Base-by-base conservation (phyloP, 1,139 yeast genomes). In the Blastobotrys malaysiensis region DNA sequence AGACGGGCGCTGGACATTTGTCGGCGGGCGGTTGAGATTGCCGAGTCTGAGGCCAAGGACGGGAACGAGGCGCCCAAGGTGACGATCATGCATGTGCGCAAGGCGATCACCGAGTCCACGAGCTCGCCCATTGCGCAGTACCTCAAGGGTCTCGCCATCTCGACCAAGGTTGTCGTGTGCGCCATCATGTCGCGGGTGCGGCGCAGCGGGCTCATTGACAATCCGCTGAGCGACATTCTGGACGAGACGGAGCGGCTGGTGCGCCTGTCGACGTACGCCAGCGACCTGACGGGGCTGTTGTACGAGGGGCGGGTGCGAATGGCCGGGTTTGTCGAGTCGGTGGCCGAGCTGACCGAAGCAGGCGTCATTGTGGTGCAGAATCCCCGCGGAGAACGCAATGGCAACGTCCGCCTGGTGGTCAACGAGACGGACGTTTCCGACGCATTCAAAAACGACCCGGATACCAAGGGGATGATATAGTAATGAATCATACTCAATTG, bases 1-100 rank as follows among this genome's bases (percentile, higher is more conserved):
- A 77, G 99, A 63, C 77, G 98, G 60, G 98, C 97, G 0, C 74
- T 95, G 54, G 88, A 88, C 56, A 88, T 93, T 14, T 88, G 97
- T 66, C 79, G 95, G 47, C 75, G 98, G 57, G 97, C 98, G 0
- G 88, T 91, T 6, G 97, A 90, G 66, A 76, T 91, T 44, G 97
- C 97, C 0, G 95, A 88, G 64, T 52, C 55, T 6, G 61, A 61
- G 55, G 62, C 70, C 48, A 18, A 21, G 2, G 67, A 62, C 11
- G 60, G 59, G 3, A 65, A 60, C 2, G 63, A 65, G 5, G 61
- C 59, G 14, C 78, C 78, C 60, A 72, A 77, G 3, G 93, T 90
- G 5, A 80, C 81, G 43, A 85, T 88, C 31, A 74, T 75, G 13
- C 95, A 87, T 67, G 82, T 90, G 36, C 81, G 84, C 64, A 80